Evolutionary conservation across 1,284 basidiomycete genomes (phyloP).

Genomic region (Pholiota adiposa): DNA sequence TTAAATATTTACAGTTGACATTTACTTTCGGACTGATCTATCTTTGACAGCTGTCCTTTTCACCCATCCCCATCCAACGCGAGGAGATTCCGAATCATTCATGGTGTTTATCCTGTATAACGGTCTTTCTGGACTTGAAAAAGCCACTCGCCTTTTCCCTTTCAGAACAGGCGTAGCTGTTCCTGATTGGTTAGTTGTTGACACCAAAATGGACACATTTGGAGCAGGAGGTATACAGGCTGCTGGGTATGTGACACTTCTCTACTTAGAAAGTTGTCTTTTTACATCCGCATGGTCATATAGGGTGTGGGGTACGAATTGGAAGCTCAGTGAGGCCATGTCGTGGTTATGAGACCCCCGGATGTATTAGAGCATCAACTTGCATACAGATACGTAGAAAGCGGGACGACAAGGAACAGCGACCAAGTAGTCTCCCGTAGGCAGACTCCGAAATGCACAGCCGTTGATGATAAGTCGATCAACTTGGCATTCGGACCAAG

Average conservation of each 20-base stretch:
- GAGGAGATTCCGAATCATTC: conserved; percentile 35
- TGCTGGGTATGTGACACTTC: conserved; percentile 58
- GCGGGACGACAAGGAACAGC: too few relatives aligned
- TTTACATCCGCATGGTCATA: not conserved
- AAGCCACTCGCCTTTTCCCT: conserved; percentile 73
- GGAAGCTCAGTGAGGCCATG: conserved; percentile 25
- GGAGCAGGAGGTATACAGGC: conserved; percentile 76
- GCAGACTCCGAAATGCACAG: too few relatives aligned
- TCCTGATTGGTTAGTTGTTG: conserved; percentile 78
- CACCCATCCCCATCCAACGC: conserved; percentile 67
- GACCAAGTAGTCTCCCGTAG: too few relatives aligned
- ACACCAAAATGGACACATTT: conserved; percentile 50
- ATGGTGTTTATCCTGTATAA: conserved; percentile 66
- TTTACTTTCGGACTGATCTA: not conserved
- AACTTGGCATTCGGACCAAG: too few relatives aligned
- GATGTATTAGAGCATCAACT: too few relatives aligned
- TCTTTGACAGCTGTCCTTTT: conserved; percentile 59
- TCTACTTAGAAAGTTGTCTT: not conserved
- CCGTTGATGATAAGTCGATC: too few relatives aligned
- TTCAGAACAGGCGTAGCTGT: conserved; percentile 75
- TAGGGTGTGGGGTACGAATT: conserved; percentile 26
- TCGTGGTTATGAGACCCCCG: conserved; percentile 21
- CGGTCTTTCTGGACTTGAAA: conserved; percentile 62
- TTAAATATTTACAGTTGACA: not conserved
- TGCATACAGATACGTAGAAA: not conserved